Evolutionary conservation across 352 stramenopile genomes (phyloP), one percentile per base, ranked within the genome.

Genomic region (Phytophthora meadii): DNA sequence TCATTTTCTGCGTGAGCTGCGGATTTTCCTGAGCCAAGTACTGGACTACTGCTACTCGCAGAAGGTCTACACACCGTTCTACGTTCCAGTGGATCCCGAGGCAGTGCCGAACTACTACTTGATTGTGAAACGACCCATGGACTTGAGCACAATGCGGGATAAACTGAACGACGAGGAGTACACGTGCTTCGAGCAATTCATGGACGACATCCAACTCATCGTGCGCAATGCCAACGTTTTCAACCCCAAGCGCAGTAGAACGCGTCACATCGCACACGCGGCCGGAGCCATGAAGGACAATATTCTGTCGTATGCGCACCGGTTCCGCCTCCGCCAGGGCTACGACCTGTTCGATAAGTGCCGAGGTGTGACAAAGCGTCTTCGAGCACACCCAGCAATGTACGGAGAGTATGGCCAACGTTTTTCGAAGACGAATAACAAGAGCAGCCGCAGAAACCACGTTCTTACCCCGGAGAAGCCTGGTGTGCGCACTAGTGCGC

Each of bases 311-410:
- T 96, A 91, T 60, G 84, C 86, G 14, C 84, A 97, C 68, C 85
- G 89, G 14, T 97, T 97, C 58, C 89, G 87, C 4, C 82, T 88
- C 22, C 81, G 89, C 19, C 82, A 96, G 52, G 89, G 90, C 2
- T 97, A 97, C 68, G 90, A 97, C 22, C 59, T 97, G 11, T 97
- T 97, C 61, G 82, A 81, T 9, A 94, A 94, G 48, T 97, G 90
- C 47, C 76, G 83, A 1, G 82, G 90, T 7, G 86, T 92, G 36
- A 89, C 84, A 1, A 90, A 83, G 64, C 81, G 81, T 2, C 65
- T 92, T 0, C 70, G 88, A 61, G 72, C 69, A 4, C 70, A 88
- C 41, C 79, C 81, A 47, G 37, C 51, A 0, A 68, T 88, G 22
- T 88, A 88, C 50, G 74, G 68, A 6, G 65, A 81, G 11, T 72